Evolutionary conservation across 169 alveolate genomes (phyloP), one percentile per base, ranked within the genome.

Genomic region (Besnoitia besnoiti): DNA sequence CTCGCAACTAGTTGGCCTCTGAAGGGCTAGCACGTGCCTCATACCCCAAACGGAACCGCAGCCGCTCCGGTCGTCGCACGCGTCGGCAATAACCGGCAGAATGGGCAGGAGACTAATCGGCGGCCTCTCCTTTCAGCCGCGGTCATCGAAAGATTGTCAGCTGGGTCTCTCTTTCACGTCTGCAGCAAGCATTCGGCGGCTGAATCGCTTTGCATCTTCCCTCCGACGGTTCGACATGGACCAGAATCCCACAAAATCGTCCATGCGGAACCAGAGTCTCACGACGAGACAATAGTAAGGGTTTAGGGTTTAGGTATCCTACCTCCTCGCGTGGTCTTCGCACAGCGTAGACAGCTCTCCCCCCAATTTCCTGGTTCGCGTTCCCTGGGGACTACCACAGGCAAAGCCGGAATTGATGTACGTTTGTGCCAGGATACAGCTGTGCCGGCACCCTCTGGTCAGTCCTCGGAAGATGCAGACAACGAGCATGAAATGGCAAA

Each of bases 151-250:
- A n/a, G n/a, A n/a, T n/a, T n/a, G n/a, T n/a, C n/a, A n/a, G n/a
- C n/a, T n/a, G n/a, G n/a, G n/a, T n/a, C n/a, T n/a, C n/a, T n/a
- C n/a, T n/a, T 55, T 0, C 73, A 55, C 33, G 87, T 16, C 47
- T 46, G 50, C 87, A 77, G 87, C 87, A 77, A 40, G 59, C 87
- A 16, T 40, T 24, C 50, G 8, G 61, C 87, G 62, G 87, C 87
- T 21, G 87, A 7, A 27, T 39, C 87, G 39, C 14, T 77, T 27
- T 39, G 59, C 16, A 46, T 77, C n/a, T 77, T 77, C 87, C 87
- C 87, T 35, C 87, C 87, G 35, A 77, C 87, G 5, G 61, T 77
- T 77, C 87, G 87, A 30, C 87, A 27, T 40, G 61, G 87, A 77
- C 61, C 50, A 33, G 59, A 77, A 16, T 21, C n/a, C 21, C 87